Evolutionary conservation across 768 basidiomycete genomes (phyloP).

Genomic region (Porphyrellus cyaneotinctus): DNA sequence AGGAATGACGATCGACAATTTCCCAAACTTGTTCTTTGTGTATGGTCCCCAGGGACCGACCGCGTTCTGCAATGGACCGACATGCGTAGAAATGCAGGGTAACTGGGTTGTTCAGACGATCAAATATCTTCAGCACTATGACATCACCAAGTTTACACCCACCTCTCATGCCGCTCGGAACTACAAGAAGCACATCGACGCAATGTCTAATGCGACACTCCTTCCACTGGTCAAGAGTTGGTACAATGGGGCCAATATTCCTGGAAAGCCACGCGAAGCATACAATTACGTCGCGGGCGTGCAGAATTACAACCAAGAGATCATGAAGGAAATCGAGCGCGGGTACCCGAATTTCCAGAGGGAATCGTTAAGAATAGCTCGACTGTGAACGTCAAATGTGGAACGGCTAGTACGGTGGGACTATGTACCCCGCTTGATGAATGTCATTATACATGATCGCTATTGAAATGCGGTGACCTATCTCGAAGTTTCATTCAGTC

Average conservation of each 20-base stretch:
- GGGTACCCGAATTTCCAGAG: conserved; percentile 14
- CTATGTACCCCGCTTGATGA: background rate
- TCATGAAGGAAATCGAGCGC: conserved; percentile 8
- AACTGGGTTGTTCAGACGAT: conserved; percentile 13
- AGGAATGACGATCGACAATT: conserved; percentile 13
- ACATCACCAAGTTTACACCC: conserved; percentile 11
- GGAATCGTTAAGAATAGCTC: background rate
- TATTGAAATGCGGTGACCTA: too few species aligned
- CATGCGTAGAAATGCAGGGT: conserved; percentile 7
- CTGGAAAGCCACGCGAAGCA: conserved; percentile 7
- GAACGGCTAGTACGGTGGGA: background rate
- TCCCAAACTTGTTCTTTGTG: conserved; percentile 15
- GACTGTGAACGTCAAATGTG: background rate
- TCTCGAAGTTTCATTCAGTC: too few species aligned
- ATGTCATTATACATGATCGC: too few species aligned
- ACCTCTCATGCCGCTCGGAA: conserved; percentile 5
- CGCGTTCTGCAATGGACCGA: conserved; percentile 6
- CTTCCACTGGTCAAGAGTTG: conserved; percentile 3
- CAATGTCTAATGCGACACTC: conserved; percentile 1
- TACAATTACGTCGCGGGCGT: conserved; percentile 6
- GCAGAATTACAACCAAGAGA: conserved; percentile 4
- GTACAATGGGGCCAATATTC: conserved; percentile 4
- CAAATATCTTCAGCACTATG: conserved; percentile 2
- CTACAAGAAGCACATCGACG: conserved; percentile 9
- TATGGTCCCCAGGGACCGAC: conserved; percentile 16